Base-by-base conservation (phyloP, 108 stramenopile genomes). In the Cyclotella distinguenda region DNA sequence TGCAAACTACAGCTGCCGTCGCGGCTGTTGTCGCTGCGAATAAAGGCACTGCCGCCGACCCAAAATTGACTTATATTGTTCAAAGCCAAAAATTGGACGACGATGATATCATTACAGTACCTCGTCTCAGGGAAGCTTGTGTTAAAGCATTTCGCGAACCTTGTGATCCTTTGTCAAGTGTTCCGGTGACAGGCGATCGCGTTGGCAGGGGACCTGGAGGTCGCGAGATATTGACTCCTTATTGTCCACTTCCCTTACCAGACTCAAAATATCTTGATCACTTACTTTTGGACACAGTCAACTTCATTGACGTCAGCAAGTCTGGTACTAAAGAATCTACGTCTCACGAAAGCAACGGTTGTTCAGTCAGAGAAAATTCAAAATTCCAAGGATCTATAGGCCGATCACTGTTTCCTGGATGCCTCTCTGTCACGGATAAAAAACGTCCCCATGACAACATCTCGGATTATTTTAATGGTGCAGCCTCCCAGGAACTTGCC, bases 1-100 rank as follows among this genome's bases (percentile, higher is more conserved):
- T 81, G 31, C 84, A 88, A 68, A 82, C 86, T n/a, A 84, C 83
- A 18, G 84, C 81, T 31, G 86, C 86, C 22, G 87, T 91, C 47
- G 87, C 90, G 48, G 86, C 90, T 45, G 90, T 86, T 33, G 80
- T 88, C 16, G 76, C 86, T 6, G 82, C 87, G 0, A 60, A 74
- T 4, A 77, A 68, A 54, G 61, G 67, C 19, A 51, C 70, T 33
- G 76, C 47, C 1, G 9, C 36, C 3, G 61, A 47, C 44, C 27
- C 36, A 4, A 73, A 70, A 23, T 28, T 53, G 11, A 23, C 48
- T 1, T 66, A 80, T 48, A 55, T 51, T n/a, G 39, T 50, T 38
- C 49, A 71, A 57, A 54, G 54, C 18, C 74, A 74, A 54, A 63
- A 70, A 66, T 53, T 70, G 55, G 70, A 75, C 25, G 79, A 70